phyloP scores from a whole-genome alignment of 306 rosid genomes.

The Sesbania bispinosa region DNA sequence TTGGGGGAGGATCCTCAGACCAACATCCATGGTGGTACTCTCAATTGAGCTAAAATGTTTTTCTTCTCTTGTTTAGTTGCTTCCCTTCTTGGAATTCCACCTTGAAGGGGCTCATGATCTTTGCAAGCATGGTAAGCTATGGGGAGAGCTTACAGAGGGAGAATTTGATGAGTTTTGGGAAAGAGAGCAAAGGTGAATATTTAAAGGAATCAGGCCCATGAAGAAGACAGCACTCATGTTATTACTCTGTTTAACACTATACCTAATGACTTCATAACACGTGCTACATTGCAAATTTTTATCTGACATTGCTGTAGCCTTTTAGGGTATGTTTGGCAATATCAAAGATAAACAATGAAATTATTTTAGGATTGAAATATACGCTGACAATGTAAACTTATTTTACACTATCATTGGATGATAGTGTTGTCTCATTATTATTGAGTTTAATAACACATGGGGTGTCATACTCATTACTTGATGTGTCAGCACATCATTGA shows the following conservation, averaged over 20 bases:
- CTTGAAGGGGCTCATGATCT: slow-evolving; percentile 25
- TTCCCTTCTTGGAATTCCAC: slow-evolving; percentile 22
- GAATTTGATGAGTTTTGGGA: slow-evolving; percentile 15
- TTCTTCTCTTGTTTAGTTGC: neutral
- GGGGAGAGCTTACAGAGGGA: neutral
- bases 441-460: no score
- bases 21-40: slow-evolving; percentile 28
- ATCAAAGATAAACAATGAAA: no score
- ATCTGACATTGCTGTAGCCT: no score
- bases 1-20: slow-evolving; percentile 36
- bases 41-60: slow-evolving; percentile 1
- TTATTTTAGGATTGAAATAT: no score
- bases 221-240: neutral
- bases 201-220: slow-evolving; percentile 18
- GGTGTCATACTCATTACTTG: no score
- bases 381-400: no score
- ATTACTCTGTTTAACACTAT: neutral
- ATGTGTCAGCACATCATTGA: no score
- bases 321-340: no score
- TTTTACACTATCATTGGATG: no score
- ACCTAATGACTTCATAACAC: neutral
- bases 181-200: slow-evolving; percentile 23
- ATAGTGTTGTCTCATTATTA: no score
- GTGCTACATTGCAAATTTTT: slow-evolving; percentile 19
- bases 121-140: slow-evolving; percentile 7